Conservation (phyloP, 345 rosid species). For the Zanthoxylum bungeanum region DNA sequence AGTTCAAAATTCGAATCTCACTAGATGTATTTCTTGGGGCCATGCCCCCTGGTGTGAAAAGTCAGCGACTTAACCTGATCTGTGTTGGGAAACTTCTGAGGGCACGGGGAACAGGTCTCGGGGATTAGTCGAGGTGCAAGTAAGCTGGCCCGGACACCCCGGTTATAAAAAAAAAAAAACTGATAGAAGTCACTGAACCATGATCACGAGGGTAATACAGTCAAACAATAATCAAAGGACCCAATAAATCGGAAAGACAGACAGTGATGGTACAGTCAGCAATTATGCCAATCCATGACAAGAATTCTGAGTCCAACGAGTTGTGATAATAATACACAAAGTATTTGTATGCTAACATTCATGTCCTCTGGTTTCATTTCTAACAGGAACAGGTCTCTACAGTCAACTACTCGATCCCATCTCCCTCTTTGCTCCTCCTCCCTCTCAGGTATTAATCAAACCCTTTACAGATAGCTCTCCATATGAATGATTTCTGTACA, state of each 20-base stretch:
- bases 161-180: no score
- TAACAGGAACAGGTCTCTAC: neutral
- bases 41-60: no score
- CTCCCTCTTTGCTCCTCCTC: conserved; percentile 19
- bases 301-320: neutral
- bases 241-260: neutral
- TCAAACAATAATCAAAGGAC: neutral
- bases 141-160: no score
- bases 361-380: neutral
- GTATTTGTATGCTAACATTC: neutral
- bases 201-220: neutral
- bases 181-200: no score
- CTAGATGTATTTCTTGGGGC: no score
- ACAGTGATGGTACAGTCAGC: neutral
- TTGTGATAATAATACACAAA: neutral
- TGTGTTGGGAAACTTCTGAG: no score
- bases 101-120: no score
- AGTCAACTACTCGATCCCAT: neutral
- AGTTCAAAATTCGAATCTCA: no score
- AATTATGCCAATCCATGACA: neutral
- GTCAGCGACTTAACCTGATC: no score
- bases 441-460: conserved; percentile 19
- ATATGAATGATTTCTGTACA: neutral
- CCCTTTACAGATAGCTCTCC: neutral
- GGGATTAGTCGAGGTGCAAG: no score